Conservation (phyloP, 305 asterid species). For the Fraxinus paxiana region DNA sequence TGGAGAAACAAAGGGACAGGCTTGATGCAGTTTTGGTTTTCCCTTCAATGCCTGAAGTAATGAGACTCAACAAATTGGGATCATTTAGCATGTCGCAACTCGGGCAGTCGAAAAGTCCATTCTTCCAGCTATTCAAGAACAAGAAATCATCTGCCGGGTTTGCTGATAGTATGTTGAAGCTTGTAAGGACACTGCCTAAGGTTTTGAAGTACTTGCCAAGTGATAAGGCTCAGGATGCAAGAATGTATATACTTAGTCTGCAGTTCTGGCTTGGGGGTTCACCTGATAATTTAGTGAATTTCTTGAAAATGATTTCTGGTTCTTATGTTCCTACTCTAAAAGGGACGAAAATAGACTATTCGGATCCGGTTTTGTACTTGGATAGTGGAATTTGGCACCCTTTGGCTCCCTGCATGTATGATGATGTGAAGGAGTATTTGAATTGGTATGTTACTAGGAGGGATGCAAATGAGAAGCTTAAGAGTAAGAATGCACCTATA, state of each 20-base stretch:
- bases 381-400: constrained; percentile 96
- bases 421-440: constrained; percentile 92
- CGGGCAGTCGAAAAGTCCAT: constrained; percentile 92
- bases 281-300: constrained; percentile 78
- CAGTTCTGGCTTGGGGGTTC: constrained; percentile 99
- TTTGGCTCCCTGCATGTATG: constrained; percentile 93
- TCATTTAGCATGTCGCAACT: constrained; percentile 92
- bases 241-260: constrained; percentile 77
- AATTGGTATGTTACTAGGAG: constrained; percentile 85
- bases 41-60: constrained; percentile 98
- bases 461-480: constrained; percentile 66
- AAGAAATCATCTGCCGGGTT: constrained; percentile 84
- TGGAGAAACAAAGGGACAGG: constrained; percentile 83
- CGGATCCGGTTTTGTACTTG: constrained; percentile 81
- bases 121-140: constrained; percentile 88
- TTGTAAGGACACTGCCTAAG: constrained; percentile 86
- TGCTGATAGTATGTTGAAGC: constrained; percentile 91
- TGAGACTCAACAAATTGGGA: constrained; percentile 90
- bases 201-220: constrained; percentile 91
- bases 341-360: constrained; percentile 51
- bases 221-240: constrained; percentile 95
- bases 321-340: constrained; percentile 81
- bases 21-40: constrained; percentile 88
- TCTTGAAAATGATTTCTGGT: constrained; percentile 86
- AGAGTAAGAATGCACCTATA: constrained; percentile 59